Base-by-base conservation (phyloP, 164 flowering plant genomes). In the Berberis vulgaris region DNA sequence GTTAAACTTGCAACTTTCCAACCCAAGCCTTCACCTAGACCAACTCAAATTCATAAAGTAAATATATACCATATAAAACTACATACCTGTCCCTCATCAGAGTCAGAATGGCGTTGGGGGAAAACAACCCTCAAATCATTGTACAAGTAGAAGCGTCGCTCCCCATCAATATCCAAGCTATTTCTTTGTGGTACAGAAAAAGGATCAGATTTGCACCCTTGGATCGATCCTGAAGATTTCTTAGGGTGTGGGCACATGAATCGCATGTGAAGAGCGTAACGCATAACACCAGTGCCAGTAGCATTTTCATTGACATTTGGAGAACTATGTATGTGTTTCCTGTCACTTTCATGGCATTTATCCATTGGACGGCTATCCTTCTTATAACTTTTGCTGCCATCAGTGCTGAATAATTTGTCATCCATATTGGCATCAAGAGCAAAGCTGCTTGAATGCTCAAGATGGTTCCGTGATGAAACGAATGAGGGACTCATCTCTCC, bases 71-170 rank as follows among this genome's bases (percentile, higher is more conserved):
- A 57, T 26, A 26, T 57, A 6, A 57, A 40, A 7, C 43, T 4
- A 57, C 60, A 58, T 92, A 93, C 98, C 98, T 93, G 83, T 74
- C 98, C 98, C 74, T 90, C 97, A 62, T 90, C 97, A 49, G 96
- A 52, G 76, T 93, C 98, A 1, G 97, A 79, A 75, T 90, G 98
- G 43, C 98, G 89, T 64, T 93, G 98, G 45, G 96, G 98, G 62
- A 93, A 93, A 39, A 93, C 94, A 43, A 90, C 97, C 73, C 86
- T 85, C 76, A 93, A 67, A 63, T 92, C 95, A 72, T 79, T 82
- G 65, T 88, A 89, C 72, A 93, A 80, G 79, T 89, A 93, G 79
- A 92, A 88, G 38, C 88, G 82, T 38, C 96, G 77, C 57, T 83
- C 90, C n/a, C 74, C 82, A 49, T 75, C 84, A 12, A 26, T 47